These are phyloP conservation scores for Oemleria cerasiformis DNA, from an alignment of 306 rosid species.

Conservation along the genomic window DNA sequence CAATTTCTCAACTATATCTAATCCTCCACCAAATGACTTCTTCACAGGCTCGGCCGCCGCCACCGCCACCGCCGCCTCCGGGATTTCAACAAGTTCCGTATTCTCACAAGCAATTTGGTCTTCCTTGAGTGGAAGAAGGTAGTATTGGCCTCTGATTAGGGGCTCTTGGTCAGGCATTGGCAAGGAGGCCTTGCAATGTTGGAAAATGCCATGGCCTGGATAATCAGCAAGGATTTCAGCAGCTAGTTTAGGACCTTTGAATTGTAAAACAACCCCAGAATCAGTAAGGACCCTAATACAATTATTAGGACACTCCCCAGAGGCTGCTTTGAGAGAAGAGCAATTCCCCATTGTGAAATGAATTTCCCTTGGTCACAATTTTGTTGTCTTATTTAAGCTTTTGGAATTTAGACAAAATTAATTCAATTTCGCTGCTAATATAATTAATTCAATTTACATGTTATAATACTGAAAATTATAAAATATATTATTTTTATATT, in stretches of 20 bases:
- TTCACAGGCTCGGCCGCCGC: slow-evolving; percentile 17
- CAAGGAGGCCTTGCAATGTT: slow-evolving; percentile 39
- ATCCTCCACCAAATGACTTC: slow-evolving; percentile 13
- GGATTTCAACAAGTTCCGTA: neutral
- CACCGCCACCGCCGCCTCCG: too few relatives aligned
- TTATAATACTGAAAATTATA: too few relatives aligned
- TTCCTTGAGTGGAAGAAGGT: slow-evolving; percentile 54
- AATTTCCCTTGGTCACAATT: neutral
- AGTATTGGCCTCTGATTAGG: slow-evolving; percentile 48
- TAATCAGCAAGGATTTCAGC: slow-evolving; percentile 44
- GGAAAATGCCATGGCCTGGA: slow-evolving; percentile 55
- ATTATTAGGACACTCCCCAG: slow-evolving; percentile 48
- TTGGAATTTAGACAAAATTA: too few relatives aligned
- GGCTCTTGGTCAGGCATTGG: slow-evolving; percentile 41
- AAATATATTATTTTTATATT: too few relatives aligned
- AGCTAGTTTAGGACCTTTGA: slow-evolving; percentile 56
- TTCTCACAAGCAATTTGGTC: neutral
- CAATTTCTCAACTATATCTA: slow-evolving; percentile 40
- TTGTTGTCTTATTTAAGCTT: slow-evolving; percentile 20
- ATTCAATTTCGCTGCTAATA: too few relatives aligned
- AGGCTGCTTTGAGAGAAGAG: slow-evolving; percentile 47
- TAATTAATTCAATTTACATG: too few relatives aligned
- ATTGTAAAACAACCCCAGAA: slow-evolving; percentile 49
- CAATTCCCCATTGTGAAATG: slow-evolving; percentile 63
- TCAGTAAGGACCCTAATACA: slow-evolving; percentile 54